Percentiles rank a stretch among this genome's conserved stretches.
Evolutionary conservation across 1,284 basidiomycete genomes (phyloP).

Genomic region (Moesziomyces antarcticus): DNA sequence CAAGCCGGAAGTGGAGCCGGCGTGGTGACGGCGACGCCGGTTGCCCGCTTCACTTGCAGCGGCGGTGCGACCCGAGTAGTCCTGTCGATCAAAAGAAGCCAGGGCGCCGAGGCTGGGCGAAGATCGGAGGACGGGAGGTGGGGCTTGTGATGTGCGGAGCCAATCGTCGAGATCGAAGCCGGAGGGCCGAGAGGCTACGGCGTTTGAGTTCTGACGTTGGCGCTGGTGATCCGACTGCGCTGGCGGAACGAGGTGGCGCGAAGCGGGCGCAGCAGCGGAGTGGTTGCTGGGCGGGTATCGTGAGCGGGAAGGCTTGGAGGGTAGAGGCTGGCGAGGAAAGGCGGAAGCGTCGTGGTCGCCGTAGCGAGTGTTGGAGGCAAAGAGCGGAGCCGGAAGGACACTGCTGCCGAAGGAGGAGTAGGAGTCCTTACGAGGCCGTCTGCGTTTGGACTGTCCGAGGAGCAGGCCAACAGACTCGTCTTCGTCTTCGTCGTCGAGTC

Average conservation of each 20-base stretch:
- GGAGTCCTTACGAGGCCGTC: constrained; percentile 36
- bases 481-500: constrained; percentile 23
- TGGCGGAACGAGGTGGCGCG: constrained; percentile 23
- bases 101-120: constrained; percentile 44
- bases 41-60: constrained; percentile 48
- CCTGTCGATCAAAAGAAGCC: constrained; percentile 17
- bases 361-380: constrained; percentile 23
- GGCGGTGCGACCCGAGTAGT: constrained; percentile 16
- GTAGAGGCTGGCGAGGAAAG: constrained; percentile 2
- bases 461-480: constrained; percentile 38
- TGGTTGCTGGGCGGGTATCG: constrained; percentile 46
- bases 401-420: constrained; percentile 52
- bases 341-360: constrained; percentile 13
- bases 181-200: constrained; percentile 27
- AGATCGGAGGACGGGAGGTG: constrained; percentile 9
- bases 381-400: constrained; percentile 36
- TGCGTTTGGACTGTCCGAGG: constrained; percentile 34
- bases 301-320: constrained; percentile 22
- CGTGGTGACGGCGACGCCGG: constrained; percentile 20
- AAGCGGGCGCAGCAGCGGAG: constrained; percentile 26
- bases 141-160: constrained; percentile 26
- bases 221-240: constrained; percentile 12
- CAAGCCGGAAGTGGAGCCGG: constrained; percentile 39
- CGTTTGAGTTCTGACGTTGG: constrained; percentile 19
- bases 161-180: constrained; percentile 39